phyloP scores from a whole-genome alignment of 106 monocot genomes.

The Acorus calamus region DNA sequence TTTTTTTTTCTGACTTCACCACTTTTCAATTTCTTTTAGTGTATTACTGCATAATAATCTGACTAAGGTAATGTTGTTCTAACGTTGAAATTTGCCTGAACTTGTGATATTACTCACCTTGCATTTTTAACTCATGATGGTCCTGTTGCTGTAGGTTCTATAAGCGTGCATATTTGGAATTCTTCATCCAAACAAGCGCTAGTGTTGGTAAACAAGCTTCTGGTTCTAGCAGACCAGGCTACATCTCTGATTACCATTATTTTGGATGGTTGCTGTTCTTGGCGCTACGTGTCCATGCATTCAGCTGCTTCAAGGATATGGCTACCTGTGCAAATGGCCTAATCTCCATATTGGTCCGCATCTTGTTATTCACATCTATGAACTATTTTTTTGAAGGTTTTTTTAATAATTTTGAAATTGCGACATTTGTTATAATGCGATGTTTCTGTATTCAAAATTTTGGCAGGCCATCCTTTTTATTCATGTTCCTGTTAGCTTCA shows the following conservation, averaged over 20 bases:
- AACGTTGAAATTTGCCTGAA: too few relatives aligned
- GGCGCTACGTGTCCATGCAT: constrained; percentile 64
- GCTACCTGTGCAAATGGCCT: constrained; percentile 87
- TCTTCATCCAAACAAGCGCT: constrained; percentile 43
- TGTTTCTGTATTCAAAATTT: background rate
- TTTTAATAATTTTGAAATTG: background rate
- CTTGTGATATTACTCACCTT: background rate
- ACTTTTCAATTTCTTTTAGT: too few relatives aligned
- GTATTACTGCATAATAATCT: too few relatives aligned
- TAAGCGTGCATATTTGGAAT: constrained; percentile 55
- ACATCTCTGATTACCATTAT: constrained; percentile 66
- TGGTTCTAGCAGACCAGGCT: constrained; percentile 19
- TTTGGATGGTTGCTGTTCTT: constrained; percentile 97
- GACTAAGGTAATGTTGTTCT: too few relatives aligned
- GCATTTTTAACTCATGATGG: background rate
- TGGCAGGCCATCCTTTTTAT: constrained; percentile 71
- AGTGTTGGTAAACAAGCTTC: constrained; percentile 15
- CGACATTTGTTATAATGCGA: too few relatives aligned
- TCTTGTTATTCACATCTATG: background rate
- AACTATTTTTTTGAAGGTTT: background rate
- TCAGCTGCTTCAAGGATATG: constrained; percentile 73
- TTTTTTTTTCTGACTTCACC: too few relatives aligned
- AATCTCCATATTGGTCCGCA: constrained; percentile 73
- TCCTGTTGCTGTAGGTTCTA: constrained; percentile 43
- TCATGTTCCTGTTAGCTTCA: constrained; percentile 61